phyloP scores from a whole-genome alignment of 1,139 yeast species.

The Geotrichum siamense region DNA sequence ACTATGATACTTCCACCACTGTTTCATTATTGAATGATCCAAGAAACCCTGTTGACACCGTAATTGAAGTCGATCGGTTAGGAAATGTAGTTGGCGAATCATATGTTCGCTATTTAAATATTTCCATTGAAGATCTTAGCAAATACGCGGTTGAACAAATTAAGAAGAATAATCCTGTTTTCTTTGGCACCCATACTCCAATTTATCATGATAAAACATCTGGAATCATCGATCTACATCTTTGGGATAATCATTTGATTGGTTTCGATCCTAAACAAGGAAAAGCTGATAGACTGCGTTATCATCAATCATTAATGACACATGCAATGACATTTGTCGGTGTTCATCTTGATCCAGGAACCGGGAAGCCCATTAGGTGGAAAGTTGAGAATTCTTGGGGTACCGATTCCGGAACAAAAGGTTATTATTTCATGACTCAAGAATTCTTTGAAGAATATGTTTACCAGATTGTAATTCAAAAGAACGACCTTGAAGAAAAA shows the following conservation, averaged over 20 bases:
- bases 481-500: constrained; percentile 39
- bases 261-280: constrained; percentile 53
- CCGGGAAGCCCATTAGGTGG: constrained; percentile 63
- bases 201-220: constrained; percentile 48
- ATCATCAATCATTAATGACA: constrained; percentile 63
- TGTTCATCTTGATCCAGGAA: constrained; percentile 51
- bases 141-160: constrained; percentile 58
- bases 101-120: constrained; percentile 62
- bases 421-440: constrained; percentile 75
- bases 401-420: constrained; percentile 57
- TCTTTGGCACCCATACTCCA: constrained; percentile 85
- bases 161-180: constrained; percentile 65
- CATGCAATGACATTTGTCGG: constrained; percentile 78
- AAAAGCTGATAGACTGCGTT: constrained; percentile 52
- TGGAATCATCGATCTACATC: constrained; percentile 64
- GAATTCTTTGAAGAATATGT: constrained; percentile 78
- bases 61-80: constrained; percentile 63
- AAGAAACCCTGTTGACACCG: constrained; percentile 55
- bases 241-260: constrained; percentile 59
- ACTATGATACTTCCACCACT: constrained; percentile 45
- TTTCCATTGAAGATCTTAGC: constrained; percentile 52
- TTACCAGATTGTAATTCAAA: constrained; percentile 67
- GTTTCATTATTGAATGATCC: constrained; percentile 77
- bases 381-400: constrained; percentile 90
- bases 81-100: constrained; percentile 66